Evolutionary conservation across 345 rosid species (phyloP), one percentile per base, ranked within the genome.

Genomic region (Moringa oleifera): DNA sequence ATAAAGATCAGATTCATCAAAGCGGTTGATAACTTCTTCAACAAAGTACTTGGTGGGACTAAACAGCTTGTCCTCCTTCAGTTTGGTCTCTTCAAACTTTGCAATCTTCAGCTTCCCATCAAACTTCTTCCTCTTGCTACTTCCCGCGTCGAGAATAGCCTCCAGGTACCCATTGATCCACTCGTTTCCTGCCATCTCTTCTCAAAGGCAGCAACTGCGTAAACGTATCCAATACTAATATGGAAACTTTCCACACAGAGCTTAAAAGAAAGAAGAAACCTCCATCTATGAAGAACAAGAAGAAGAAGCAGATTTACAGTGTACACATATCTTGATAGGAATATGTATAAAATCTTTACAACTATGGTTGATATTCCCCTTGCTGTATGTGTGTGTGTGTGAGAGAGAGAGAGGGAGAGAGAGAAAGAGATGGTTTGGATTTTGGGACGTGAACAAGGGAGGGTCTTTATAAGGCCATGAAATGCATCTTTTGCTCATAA

Each of bases 121-220:
- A 21, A 72, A 64, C 68, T 64, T 41, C 65, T 80, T 78, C 65
- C 66, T 80, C 36, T 62, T 51, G 71, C 79, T 70, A 33, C 78
- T 79, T 64, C 97, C 97, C 63, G 68, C 95, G 51, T 87, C 97
- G 55, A 90, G 76, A 28, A 90, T 90, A 16, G 97, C 97, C 73
- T 90, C 95, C 68, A 87, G 80, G 70, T 90, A 90, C 50, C 97
- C 87, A 60, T 90, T 87, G 66, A 90, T 87, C 97, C 97, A 87
- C 41, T 90, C 97, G 67, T 90, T 90, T 72, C 90, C 70, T 16
- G 97, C 97, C 92, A 86, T 86, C 71, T 79, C 73, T 25, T n/a
- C n/a, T n/a, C n/a, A n/a, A n/a, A n/a, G n/a, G n/a, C n/a, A n/a
- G n/a, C n/a, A n/a, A n/a, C n/a, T n/a, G n/a, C n/a, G n/a, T n/a